These are phyloP conservation scores for Xanthoceras sorbifolium DNA, from an alignment of 345 rosid genomes.

Conservation along the genomic window DNA sequence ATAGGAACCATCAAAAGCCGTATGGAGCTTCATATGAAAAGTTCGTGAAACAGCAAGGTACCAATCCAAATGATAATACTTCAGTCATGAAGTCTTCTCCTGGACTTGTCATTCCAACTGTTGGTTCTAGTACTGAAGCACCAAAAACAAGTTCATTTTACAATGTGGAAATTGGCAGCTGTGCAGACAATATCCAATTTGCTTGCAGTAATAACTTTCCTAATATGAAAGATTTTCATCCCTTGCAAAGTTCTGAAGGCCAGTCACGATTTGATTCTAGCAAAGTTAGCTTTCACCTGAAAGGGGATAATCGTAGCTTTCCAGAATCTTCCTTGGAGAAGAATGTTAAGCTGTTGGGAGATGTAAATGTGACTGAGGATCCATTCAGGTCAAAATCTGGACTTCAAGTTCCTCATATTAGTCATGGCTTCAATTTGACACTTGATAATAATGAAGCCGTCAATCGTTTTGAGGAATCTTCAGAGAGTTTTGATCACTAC, in stretches of 20 bases:
- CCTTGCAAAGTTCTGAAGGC: conserved; percentile 28
- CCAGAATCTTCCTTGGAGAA: conserved; percentile 24
- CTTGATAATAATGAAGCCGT: conserved; percentile 36
- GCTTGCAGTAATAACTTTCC: conserved; percentile 19
- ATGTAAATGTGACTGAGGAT: conserved; percentile 31
- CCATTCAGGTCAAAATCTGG: conserved; percentile 26
- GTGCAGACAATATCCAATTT: conserved; percentile 22
- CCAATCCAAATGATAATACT: conserved; percentile 18
- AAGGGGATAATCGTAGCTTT: conserved; percentile 32
- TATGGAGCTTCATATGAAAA: conserved; percentile 29
- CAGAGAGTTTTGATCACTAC: conserved; percentile 45
- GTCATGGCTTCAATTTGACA: conserved; percentile 34
- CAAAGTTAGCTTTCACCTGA: conserved; percentile 33
- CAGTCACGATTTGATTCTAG: conserved; percentile 39
- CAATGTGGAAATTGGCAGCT: conserved; percentile 10
- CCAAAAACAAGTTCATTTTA: conserved; percentile 13
- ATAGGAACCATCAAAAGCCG: conserved; percentile 34
- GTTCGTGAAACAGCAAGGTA: conserved; percentile 22
- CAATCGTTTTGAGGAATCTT: conserved; percentile 35
- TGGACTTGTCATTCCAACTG: conserved; percentile 23
- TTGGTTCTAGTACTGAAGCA: conserved; percentile 23
- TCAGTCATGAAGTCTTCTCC: conserved; percentile 29
- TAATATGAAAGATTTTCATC: conserved; percentile 35
- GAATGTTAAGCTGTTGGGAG: conserved; percentile 24
- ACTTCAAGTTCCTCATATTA: conserved; percentile 31